Base-by-base conservation (phyloP, 2,329 filamentous ascomycete species). In the Fonsecaea multimorphosa region DNA sequence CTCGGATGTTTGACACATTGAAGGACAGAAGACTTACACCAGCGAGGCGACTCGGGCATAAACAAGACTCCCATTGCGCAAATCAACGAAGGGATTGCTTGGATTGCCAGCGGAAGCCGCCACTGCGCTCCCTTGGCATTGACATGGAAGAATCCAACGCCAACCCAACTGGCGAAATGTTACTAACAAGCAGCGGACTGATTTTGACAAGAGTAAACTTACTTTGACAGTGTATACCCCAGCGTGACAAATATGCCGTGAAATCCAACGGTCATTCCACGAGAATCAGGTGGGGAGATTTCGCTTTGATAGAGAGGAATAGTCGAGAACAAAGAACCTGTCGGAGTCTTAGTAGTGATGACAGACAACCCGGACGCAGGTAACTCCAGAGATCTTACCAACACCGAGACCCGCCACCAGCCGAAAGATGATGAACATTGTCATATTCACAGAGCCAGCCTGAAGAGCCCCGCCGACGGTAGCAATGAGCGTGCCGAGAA, bases 41-140 rank as follows among this genome's bases (percentile, higher is more conserved):
- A 93, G 69, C 91, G 84, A 0, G 91, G 91, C 0, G 87, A 90
- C 78, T 90, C 93, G 0, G 90, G 91, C 89, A 93, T 91, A 78
- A 91, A 91, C 19, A 76, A 68, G 84, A 93, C 92, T 38, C 91
- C 91, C 3, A 83, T 69, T 6, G 88, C 86, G 1, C 94, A 83
- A 2, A 91, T 68, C 0, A 89, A 67, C 0, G 89, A 89, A 0
- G 90, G 91, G 0, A 83, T 80, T 2, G 92, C 80, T 72, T 94
- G 91, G 0, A 94, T 81, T 68, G 86, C 88, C 58, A 91, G 86
- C 0, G 91, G 91, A 0, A 91, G 78, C 0, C 91, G 83, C 91
- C 91, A 94, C 34, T 66, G 64, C 22, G 64, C 32, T 44, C 64
- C 64, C n/a, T 34, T 24, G 46, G 71, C 36, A 65, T 71, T 62